Conservation (phyloP, 768 basidiomycete genomes). For the Russula virescens region DNA sequence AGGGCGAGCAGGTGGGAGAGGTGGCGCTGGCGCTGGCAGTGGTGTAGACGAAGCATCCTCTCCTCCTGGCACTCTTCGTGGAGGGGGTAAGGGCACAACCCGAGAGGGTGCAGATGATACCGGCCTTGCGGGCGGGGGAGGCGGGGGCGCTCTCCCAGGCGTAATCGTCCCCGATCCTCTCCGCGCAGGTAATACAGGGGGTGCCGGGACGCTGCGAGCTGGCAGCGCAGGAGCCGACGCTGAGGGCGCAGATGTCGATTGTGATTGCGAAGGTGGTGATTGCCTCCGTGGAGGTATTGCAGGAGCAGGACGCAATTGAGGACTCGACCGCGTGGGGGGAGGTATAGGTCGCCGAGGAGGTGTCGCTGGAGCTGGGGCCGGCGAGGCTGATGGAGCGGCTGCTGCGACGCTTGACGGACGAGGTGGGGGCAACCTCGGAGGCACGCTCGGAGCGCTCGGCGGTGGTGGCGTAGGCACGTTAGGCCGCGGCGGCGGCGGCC, state of each 20-base stretch:
- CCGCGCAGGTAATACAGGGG: conserved; percentile 22
- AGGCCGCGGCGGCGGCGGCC: conserved; percentile 24
- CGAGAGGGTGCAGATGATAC: conserved; percentile 22
- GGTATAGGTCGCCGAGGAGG: conserved; percentile 36
- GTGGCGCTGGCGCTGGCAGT: conserved; percentile 17
- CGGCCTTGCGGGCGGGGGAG: conserved; percentile 20
- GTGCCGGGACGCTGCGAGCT: conserved; percentile 3
- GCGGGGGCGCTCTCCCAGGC: conserved; percentile 19
- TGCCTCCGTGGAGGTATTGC: conserved; percentile 24
- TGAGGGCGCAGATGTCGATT: conserved; percentile 6
- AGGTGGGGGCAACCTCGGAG: conserved; percentile 27
- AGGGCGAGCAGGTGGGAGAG: conserved; percentile 29
- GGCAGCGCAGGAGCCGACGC: conserved; percentile 19
- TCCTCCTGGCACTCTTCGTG: conserved; percentile 6
- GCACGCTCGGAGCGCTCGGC: conserved; percentile 25
- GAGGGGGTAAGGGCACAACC: conserved; percentile 7
- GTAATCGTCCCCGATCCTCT: conserved; percentile 11
- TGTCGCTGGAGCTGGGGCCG: conserved; percentile 31
- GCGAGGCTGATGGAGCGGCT: conserved; percentile 25
- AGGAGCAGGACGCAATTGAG: conserved; percentile 25
- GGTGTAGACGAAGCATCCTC: neutral
- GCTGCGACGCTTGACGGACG: conserved; percentile 36
- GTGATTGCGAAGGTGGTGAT: conserved; percentile 25
- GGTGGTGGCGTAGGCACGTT: conserved; percentile 23
- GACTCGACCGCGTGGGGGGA: conserved; percentile 32